Conservation (phyloP, 805 yeast genomes). For the Yarrowia alimentaria region DNA sequence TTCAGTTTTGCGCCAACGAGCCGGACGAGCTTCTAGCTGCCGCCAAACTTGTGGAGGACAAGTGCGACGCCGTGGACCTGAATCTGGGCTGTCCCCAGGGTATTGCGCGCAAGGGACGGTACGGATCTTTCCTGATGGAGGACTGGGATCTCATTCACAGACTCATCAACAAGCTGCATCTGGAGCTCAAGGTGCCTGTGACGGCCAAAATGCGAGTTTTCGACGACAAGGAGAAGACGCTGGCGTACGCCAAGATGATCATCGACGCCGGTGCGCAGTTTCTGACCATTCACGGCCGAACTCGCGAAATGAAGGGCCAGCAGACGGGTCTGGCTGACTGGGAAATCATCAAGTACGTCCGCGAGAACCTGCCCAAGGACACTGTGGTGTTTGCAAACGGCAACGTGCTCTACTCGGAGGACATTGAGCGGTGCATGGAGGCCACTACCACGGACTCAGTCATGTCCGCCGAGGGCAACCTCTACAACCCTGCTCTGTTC, state of each 20-base stretch:
- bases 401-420: constrained; percentile 86
- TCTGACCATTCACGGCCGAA: constrained; percentile 90
- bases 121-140: constrained; percentile 95
- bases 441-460: constrained; percentile 79
- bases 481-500: constrained; percentile 91
- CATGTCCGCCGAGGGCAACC: constrained; percentile 96
- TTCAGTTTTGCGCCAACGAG: constrained; percentile 96
- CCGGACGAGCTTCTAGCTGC: constrained; percentile 80
- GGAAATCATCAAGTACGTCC: constrained; percentile 67
- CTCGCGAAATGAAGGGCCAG: constrained; percentile 97
- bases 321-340: constrained; percentile 94
- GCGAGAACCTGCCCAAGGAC: constrained; percentile 75
- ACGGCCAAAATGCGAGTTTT: constrained; percentile 94
- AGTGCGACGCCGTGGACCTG: constrained; percentile 93
- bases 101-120: constrained; percentile 89
- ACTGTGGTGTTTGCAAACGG: constrained; percentile 95
- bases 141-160: constrained; percentile 83
- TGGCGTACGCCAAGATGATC: constrained; percentile 85
- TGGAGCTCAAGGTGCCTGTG: constrained; percentile 76
- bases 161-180: constrained; percentile 71
- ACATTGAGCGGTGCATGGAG: constrained; percentile 65
- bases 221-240: constrained; percentile 76
- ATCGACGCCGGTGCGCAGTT: constrained; percentile 93
- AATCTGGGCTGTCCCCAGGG: constrained; percentile 99
- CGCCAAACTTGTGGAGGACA: constrained; percentile 72